Base-by-base conservation (phyloP, 129 eudicot species). In the Chrysanthemum lavandulifolium region DNA sequence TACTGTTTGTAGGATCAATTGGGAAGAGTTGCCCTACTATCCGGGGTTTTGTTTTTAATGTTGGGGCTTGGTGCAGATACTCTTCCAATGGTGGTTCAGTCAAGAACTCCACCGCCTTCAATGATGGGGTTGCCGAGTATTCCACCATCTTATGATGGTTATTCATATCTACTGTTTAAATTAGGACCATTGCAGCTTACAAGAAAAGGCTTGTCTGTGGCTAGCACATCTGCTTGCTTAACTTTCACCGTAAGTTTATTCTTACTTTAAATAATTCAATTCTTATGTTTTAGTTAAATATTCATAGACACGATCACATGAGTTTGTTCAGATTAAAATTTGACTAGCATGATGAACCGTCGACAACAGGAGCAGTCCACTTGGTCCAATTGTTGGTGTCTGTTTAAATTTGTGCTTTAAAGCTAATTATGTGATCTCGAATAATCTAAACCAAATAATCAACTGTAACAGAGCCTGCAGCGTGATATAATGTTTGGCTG, bases 101-200 rank as follows among this genome's bases (percentile, higher is more conserved):
- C 88, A 65, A 94, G 99, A 82, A 81, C 89, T 40, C 99, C 99
- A 12, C 99, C 97, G 23, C 74, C 99, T 71, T 82, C 91, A 62
- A 49, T 94, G 82, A 81, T 79, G 75, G 96, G 93, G 53, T 78
- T 94, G 76, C 83, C 89, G 0, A 79, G 55, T 68, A 68, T 88
- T 73, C 94, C 97, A 4, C 65, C 85, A 55, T 90, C 99, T 72
- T 83, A 79, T 62, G 83, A 82, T 80, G 97, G 96, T 45, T 94
- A 94, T 83, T 82, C 84, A 19, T 94, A 94, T 78, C 68, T 84
- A 2, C 65, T 90, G 68, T 69, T 94, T 84, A 94, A 90, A 83
- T 78, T 88, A 40, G 97, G 99, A 49, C 97, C 99, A 0, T 81
- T 94, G 19, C 97, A 88, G 61, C 81, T 94, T 60, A 90, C 99